Evolutionary conservation across 495 filamentous ascomycete species (phyloP).

Genomic region (Oleoguttula mirabilis): DNA sequence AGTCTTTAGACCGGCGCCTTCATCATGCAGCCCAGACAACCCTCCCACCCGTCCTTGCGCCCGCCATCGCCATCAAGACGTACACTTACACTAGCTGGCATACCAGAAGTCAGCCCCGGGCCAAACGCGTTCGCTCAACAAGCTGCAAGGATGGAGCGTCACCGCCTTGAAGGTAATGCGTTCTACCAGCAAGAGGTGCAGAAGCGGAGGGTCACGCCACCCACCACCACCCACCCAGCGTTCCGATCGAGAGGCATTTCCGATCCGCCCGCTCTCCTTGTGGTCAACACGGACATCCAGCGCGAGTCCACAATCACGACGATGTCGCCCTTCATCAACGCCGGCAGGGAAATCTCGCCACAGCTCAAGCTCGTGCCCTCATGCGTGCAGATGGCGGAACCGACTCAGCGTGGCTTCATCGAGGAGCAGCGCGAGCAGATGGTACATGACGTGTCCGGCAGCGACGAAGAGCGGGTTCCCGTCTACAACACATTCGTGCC

Average conservation of each 20-base stretch:
- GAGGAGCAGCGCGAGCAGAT: slow-evolving; percentile 23
- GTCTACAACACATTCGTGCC: slow-evolving; percentile 15
- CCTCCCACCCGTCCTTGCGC: no score
- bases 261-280: no score
- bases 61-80: no score
- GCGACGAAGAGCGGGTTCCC: slow-evolving; percentile 5
- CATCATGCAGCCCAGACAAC: neutral
- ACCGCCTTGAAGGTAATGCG: slow-evolving; percentile 19
- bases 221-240: slow-evolving; percentile 8
- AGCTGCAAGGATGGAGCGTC: slow-evolving; percentile 6
- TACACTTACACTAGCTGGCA: neutral
- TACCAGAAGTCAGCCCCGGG: slow-evolving; percentile 10
- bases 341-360: slow-evolving; percentile 10
- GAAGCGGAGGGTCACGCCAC: slow-evolving; percentile 10
- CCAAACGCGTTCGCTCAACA: slow-evolving; percentile 22
- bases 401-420: slow-evolving; percentile 19
- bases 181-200: slow-evolving; percentile 21
- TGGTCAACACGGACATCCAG: neutral
- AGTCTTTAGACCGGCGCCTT: no score
- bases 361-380: slow-evolving; percentile 14
- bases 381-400: slow-evolving; percentile 8
- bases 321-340: slow-evolving; percentile 20
- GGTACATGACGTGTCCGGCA: slow-evolving; percentile 21
- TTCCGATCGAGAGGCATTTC: neutral
- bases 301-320: slow-evolving; percentile 16